Evolutionary conservation across 1,139 yeast species (phyloP), one percentile per base, ranked within the genome.

Genomic region (Yamadazyma diospyri): DNA sequence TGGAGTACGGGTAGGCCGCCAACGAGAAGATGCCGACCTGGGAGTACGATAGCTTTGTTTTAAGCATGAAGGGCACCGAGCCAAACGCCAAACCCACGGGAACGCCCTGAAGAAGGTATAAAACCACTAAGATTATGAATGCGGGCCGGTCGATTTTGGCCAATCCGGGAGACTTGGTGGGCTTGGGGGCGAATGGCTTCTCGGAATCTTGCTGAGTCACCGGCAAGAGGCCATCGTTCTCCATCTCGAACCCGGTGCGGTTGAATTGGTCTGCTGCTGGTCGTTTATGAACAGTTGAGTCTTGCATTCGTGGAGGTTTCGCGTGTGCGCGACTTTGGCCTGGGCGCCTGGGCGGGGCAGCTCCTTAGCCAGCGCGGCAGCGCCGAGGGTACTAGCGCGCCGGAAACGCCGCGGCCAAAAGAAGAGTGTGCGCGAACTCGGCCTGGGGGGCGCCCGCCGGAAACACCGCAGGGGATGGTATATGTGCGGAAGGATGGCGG

Each of bases 71-170:
- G 1, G 98, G 99, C n/a, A 92, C 72, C 1, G 95, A 82, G 3
- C 98, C 98, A 63, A 92, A 88, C 2, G 96, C 95, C 26, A 92
- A 60, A 0, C 99, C 99, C 11, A 89, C 94, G 0, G 98, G 98
- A 4, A 92, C 80, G 16, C 98, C 99, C 55, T 92, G 98, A 9
- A 89, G 69, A 29, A 88, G 62, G 51, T 92, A 92, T 18, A 92
- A 61, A 6, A 83, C 50, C 7, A 86, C 80, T 35, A 92, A 62
- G 11, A 89, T 69, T 26, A 72, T 60, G 52, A 92, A 92, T 36
- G 89, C 86, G 13, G 82, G 82, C 35, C 81, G 55, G 46, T 83
- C 92, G 13, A 57, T 56, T 6, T 48, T 49, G 4, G 71, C 69
- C 29, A 73, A 51, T 5, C 35, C 33, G 6, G 12, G 12, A 7